Evolutionary conservation across 495 filamentous ascomycete genomes (phyloP).

Genomic region (Talaromyces ruber): DNA sequence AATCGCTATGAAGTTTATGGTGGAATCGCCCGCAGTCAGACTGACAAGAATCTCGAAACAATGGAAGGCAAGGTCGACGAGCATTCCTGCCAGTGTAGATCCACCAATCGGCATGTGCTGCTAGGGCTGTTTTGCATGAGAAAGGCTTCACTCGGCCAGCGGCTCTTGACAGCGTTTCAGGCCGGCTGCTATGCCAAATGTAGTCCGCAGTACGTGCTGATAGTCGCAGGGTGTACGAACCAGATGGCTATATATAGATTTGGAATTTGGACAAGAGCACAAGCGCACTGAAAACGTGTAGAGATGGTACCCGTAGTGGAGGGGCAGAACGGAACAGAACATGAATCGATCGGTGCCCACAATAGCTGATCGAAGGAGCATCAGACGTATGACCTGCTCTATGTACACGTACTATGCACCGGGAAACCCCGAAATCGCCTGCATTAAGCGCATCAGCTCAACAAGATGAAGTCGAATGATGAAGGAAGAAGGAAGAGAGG

Average conservation of each 20-base stretch:
- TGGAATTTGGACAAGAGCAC: neutral
- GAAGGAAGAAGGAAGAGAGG: neutral
- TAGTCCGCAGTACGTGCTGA: neutral
- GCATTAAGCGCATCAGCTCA: neutral
- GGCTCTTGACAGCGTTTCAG: neutral
- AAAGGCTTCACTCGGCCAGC: neutral
- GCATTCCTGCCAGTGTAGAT: neutral
- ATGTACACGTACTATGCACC: neutral
- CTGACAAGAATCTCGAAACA: neutral
- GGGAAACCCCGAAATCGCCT: neutral
- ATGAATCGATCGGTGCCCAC: neutral
- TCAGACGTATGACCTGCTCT: neutral
- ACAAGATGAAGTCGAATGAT: neutral
- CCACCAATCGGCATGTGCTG: neutral
- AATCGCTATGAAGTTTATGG: neutral
- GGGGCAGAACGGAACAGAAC: neutral
- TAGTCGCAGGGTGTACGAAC: neutral
- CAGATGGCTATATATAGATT: neutral
- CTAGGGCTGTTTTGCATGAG: neutral
- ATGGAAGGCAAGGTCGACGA: neutral
- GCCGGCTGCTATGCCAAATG: neutral
- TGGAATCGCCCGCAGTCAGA: neutral
- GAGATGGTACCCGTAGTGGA: neutral
- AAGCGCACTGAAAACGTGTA: neutral
- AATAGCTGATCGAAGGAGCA: neutral